These are phyloP conservation scores for Pseudotulostoma volvatum DNA, from an alignment of 495 filamentous ascomycete genomes.

Conservation along the genomic window DNA sequence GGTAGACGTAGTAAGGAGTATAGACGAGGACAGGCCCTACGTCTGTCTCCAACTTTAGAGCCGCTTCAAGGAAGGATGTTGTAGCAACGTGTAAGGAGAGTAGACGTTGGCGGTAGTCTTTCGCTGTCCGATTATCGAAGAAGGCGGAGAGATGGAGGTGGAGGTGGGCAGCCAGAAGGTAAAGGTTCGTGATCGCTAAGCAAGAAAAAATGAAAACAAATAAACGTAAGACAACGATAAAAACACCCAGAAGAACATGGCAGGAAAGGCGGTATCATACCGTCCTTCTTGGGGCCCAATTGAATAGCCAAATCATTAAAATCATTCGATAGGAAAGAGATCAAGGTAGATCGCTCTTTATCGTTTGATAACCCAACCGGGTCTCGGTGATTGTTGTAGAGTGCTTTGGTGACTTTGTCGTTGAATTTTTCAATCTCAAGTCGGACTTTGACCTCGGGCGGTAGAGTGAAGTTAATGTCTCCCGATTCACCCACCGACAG, in stretches of 20 bases:
- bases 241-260: neutral
- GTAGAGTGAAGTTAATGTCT: constrained; percentile 48
- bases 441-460: constrained; percentile 47
- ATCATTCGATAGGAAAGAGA: constrained; percentile 36
- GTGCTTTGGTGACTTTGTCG: constrained; percentile 69
- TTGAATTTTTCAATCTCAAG: constrained; percentile 69
- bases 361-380: constrained; percentile 57
- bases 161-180: constrained; percentile 62
- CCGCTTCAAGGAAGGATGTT: constrained; percentile 55
- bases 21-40: constrained; percentile 42
- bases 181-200: constrained; percentile 48
- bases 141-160: constrained; percentile 77
- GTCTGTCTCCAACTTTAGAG: constrained; percentile 42
- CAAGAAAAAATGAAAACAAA: no score
- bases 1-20: constrained; percentile 73
- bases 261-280: constrained; percentile 18
- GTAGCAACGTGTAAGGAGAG: constrained; percentile 63
- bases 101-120: constrained; percentile 62
- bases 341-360: constrained; percentile 49
- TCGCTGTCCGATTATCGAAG: constrained; percentile 62
- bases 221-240: constrained; percentile 10
- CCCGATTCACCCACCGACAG: constrained; percentile 45
- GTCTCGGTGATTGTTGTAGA: constrained; percentile 68
- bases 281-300: constrained; percentile 25
- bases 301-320: constrained; percentile 36